Percentiles rank a stretch among this genome's conserved stretches.
Conservation (phyloP, 805 yeast genomes). For the Saccharomycopsis oosterbeekiorum region DNA sequence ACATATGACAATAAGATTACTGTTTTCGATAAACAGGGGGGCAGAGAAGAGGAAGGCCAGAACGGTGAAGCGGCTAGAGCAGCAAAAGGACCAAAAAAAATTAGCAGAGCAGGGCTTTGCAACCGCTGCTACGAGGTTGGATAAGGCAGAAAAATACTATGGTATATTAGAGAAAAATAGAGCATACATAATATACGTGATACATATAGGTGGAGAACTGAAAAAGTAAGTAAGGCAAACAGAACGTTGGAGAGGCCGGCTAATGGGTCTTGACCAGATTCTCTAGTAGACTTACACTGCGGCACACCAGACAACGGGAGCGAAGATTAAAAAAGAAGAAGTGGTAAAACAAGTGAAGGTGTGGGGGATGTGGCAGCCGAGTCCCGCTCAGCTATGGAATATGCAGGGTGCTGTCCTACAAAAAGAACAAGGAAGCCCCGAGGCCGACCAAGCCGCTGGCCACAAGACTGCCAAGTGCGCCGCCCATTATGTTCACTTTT, state of each 20-base stretch:
- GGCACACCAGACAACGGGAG: background rate
- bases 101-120: background rate
- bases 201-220: background rate
- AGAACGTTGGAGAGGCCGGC: background rate
- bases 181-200: background rate
- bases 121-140: no score
- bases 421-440: slow-evolving; percentile 6
- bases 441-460: slow-evolving; percentile 13
- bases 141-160: no score
- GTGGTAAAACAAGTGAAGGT: background rate
- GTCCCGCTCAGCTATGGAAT: background rate
- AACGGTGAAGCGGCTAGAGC: no score
- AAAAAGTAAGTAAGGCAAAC: background rate
- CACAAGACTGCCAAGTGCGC: slow-evolving; percentile 5
- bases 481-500: background rate
- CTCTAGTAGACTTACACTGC: background rate
- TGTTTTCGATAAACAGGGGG: background rate
- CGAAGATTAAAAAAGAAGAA: background rate
- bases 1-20: background rate
- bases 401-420: background rate
- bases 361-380: background rate
- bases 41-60: background rate
- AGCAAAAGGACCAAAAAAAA: background rate
- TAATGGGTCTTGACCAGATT: background rate
- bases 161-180: background rate